Percentiles rank a stretch among this genome's conserved stretches.
Conservation (phyloP, 805 yeast genomes). For the Sugiyamaella smithiae region DNA sequence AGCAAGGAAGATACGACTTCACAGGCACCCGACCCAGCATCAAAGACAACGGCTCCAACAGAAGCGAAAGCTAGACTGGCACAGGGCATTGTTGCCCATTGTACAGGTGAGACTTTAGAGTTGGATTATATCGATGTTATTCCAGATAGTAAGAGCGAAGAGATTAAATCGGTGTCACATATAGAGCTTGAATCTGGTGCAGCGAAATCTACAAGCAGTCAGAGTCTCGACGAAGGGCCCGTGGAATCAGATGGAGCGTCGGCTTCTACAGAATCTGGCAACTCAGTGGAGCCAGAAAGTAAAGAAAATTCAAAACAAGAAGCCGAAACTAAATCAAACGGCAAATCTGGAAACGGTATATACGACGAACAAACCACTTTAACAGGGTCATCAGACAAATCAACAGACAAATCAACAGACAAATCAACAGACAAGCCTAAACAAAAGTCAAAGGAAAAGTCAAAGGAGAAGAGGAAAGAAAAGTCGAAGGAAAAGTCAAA, state of each 20-base stretch:
- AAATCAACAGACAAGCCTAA: slow-evolving; percentile 8
- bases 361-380: neutral
- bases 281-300: slow-evolving; percentile 16
- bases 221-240: slow-evolving; percentile 22
- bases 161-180: slow-evolving; percentile 10
- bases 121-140: slow-evolving; percentile 20
- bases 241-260: slow-evolving; percentile 19
- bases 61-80: slow-evolving; percentile 27
- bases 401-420: slow-evolving; percentile 21
- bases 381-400: slow-evolving; percentile 21
- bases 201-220: no score
- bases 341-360: slow-evolving; percentile 19
- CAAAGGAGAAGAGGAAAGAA: slow-evolving; percentile 17
- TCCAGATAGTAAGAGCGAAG: slow-evolving; percentile 16
- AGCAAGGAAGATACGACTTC: slow-evolving; percentile 38
- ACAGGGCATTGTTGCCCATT: slow-evolving; percentile 14
- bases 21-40: slow-evolving; percentile 1
- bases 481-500: slow-evolving; percentile 1
- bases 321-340: slow-evolving; percentile 21
- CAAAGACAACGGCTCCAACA: slow-evolving; percentile 23
- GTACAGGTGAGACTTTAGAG: slow-evolving; percentile 20
- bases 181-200: no score
- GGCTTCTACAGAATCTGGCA: slow-evolving; percentile 20
- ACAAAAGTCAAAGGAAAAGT: slow-evolving; percentile 11
- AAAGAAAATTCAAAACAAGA: slow-evolving; percentile 1